Evolutionary conservation across 192 early-diverging fungal genomes (phyloP).

Genomic region (Coemansia sp.): DNA sequence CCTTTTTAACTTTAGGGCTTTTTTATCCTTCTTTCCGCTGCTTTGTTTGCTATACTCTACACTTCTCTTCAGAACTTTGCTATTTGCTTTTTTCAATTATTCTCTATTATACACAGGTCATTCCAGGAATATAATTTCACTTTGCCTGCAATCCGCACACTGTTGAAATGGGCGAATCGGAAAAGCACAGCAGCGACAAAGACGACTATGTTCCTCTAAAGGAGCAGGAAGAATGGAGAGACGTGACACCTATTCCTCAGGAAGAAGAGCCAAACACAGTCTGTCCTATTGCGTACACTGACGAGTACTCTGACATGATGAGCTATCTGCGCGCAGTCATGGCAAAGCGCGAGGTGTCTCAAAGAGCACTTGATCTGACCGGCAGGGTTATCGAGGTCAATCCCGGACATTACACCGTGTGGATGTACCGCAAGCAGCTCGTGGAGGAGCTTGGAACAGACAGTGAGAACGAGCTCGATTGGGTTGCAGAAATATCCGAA

Average conservation of each 20-base stretch:
- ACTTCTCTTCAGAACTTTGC: neutral
- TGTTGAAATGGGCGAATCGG: neutral
- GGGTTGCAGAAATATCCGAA: constrained; percentile 67
- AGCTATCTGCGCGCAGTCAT: constrained; percentile 84
- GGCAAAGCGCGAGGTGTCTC: constrained; percentile 67
- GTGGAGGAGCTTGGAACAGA: constrained; percentile 69
- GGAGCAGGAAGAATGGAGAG: constrained; percentile 43
- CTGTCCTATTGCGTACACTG: constrained; percentile 51
- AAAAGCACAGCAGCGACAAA: constrained; percentile 8
- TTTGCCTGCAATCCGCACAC: constrained; percentile 1
- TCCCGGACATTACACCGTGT: constrained; percentile 94
- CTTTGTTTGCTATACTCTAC: neutral
- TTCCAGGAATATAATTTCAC: neutral
- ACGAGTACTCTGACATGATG: constrained; percentile 63
- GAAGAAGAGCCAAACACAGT: constrained; percentile 32
- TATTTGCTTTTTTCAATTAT: neutral
- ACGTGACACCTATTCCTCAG: constrained; percentile 45
- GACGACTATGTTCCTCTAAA: constrained; percentile 16
- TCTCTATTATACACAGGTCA: neutral
- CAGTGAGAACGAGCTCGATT: constrained; percentile 74
- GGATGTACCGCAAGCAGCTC: constrained; percentile 88
- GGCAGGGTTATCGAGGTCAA: constrained; percentile 78
- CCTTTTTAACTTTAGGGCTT: neutral
- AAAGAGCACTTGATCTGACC: constrained; percentile 83
- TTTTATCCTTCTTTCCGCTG: neutral